A percentile compares a stretch with the other conserved stretches of the same genome.
phyloP scores from a whole-genome alignment of 768 basidiomycete genomes.

The Naganishia kalamii region DNA sequence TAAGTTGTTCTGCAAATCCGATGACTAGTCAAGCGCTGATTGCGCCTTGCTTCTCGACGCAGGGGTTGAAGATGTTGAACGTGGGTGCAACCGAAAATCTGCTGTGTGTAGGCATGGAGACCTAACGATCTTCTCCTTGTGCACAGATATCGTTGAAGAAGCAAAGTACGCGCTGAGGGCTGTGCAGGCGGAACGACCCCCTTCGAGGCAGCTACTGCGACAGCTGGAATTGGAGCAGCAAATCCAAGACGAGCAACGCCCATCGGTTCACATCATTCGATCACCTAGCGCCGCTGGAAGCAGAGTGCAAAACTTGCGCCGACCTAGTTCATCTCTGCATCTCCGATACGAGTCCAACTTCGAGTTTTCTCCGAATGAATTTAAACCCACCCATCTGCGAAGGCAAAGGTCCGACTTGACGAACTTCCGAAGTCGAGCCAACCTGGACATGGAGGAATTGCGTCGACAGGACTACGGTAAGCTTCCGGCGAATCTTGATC shows the following conservation, averaged over 20 bases:
- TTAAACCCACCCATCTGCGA: constrained; percentile 14
- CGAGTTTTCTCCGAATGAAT: neutral
- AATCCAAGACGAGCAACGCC: neutral
- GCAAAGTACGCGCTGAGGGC: constrained; percentile 39
- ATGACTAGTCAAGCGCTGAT: neutral
- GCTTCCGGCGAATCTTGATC: neutral
- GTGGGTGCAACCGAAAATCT: constrained; percentile 26
- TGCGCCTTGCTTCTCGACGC: neutral
- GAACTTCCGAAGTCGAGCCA: constrained; percentile 19
- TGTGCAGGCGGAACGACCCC: constrained; percentile 23
- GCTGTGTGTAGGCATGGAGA: neutral
- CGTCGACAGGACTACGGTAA: neutral
- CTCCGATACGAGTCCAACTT: constrained; percentile 9
- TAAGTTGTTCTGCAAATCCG: constrained; percentile 7
- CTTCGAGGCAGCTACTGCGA: constrained; percentile 3
- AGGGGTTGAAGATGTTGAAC: constrained; percentile 38
- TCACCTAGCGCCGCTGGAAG: neutral
- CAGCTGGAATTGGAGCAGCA: neutral
- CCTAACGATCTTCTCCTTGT: neutral
- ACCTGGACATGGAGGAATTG: neutral
- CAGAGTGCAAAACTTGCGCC: neutral
- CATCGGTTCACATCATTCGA: neutral
- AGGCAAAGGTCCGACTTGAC: constrained; percentile 22
- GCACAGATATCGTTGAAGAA: constrained; percentile 38
- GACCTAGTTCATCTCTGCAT: constrained; percentile 2